Evolutionary conservation across 148 eudicot species (phyloP).

Genomic region (Suaeda aralocaspica): DNA sequence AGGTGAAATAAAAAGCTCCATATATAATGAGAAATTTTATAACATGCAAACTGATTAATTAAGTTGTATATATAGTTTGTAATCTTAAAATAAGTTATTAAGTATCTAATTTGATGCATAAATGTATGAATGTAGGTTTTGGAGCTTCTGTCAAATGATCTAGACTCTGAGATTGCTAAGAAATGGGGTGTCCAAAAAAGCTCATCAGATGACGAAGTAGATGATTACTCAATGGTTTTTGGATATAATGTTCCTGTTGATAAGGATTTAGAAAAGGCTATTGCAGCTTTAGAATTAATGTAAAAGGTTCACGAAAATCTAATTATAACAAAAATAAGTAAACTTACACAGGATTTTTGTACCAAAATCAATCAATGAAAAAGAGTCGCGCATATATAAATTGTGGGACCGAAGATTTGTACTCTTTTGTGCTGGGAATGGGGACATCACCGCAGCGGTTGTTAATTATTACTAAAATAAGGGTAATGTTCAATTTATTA

Average conservation of each 20-base stretch:
- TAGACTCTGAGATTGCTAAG: conserved; percentile 37
- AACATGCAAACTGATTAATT: too few relatives aligned
- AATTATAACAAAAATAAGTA: not conserved
- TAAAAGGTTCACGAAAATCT: not conserved
- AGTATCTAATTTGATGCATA: too few relatives aligned
- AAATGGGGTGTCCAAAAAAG: conserved; percentile 53
- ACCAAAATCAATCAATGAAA: too few relatives aligned
- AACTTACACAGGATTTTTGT: not conserved
- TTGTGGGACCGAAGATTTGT: too few relatives aligned
- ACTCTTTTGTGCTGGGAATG: too few relatives aligned
- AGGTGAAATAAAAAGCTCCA: conserved; percentile 30
- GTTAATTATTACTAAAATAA: too few relatives aligned
- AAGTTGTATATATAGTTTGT: too few relatives aligned
- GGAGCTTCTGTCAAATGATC: conserved; percentile 45
- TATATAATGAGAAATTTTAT: too few relatives aligned
- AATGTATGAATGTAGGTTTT: conserved; percentile 37
- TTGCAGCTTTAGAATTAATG: conserved; percentile 26
- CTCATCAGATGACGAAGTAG: conserved; percentile 49
- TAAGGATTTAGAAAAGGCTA: conserved; percentile 43
- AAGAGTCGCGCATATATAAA: too few relatives aligned
- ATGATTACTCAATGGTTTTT: conserved; percentile 78
- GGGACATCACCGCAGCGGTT: too few relatives aligned
- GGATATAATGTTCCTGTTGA: conserved; percentile 67
- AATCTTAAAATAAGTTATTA: too few relatives aligned
- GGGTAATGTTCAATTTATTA: too few relatives aligned